phyloP scores from a whole-genome alignment of 306 rosid genomes.

The Lotus japonicus region DNA sequence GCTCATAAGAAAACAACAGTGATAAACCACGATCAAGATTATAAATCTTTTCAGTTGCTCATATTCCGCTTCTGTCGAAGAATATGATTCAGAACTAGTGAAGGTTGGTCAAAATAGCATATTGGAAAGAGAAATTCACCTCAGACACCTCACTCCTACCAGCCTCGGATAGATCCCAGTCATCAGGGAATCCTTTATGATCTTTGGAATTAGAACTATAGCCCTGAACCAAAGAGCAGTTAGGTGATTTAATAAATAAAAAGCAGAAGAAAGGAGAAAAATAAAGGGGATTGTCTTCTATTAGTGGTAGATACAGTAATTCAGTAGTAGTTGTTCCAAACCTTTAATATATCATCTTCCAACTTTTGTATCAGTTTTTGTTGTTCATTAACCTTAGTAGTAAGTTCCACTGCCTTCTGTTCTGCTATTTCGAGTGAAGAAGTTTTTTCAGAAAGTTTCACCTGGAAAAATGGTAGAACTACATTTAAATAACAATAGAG shows the following conservation, averaged over 20 bases:
- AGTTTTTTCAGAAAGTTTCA: constrained; percentile 62
- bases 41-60: neutral
- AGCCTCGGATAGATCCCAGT: constrained; percentile 87
- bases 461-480: constrained; percentile 39
- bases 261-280: neutral
- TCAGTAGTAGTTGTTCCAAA: constrained; percentile 23
- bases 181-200: constrained; percentile 52
- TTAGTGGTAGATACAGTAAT: neutral
- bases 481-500: constrained; percentile 17
- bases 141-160: constrained; percentile 62
- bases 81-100: neutral
- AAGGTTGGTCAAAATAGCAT: constrained; percentile 3
- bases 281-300: neutral
- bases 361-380: constrained; percentile 74
- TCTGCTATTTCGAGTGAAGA: constrained; percentile 61
- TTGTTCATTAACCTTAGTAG: constrained; percentile 60
- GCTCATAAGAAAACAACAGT: neutral
- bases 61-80: neutral
- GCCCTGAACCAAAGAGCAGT: neutral
- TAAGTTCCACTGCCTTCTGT: constrained; percentile 50
- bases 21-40: neutral
- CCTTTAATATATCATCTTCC: constrained; percentile 94
- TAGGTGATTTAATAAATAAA: neutral
- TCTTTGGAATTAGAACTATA: neutral
- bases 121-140: constrained; percentile 34